A percentile compares a stretch with the other conserved stretches of the same genome.
These are phyloP conservation scores for Harringtonia aguacate DNA, from an alignment of 2,329 filamentous ascomycete species.

Conservation along the genomic window DNA sequence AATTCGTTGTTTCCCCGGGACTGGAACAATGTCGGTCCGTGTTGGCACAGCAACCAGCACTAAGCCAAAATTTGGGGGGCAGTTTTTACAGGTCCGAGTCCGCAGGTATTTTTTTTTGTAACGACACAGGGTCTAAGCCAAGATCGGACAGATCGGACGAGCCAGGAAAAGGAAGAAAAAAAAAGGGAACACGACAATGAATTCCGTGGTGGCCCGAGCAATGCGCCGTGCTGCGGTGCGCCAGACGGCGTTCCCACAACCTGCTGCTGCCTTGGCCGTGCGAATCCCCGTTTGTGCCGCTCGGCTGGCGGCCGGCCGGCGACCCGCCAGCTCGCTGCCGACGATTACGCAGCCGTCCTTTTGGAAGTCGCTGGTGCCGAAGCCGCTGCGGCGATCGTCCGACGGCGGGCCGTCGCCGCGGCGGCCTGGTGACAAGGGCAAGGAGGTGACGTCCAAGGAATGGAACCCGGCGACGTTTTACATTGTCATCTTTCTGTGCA, in stretches of 20 bases:
- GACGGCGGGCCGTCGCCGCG: constrained; percentile 14
- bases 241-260: not conserved
- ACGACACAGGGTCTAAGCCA: too few species aligned
- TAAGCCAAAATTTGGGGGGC: not conserved
- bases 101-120: too few species aligned
- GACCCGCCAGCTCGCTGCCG: constrained; percentile 14
- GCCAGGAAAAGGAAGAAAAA: not conserved
- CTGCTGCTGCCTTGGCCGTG: not conserved
- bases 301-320: not conserved
- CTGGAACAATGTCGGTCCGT: constrained; percentile 8
- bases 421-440: too few species aligned
- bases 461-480: constrained; percentile 80
- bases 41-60: constrained; percentile 11
- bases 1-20: constrained; percentile 4
- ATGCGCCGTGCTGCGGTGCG: not conserved
- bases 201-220: not conserved
- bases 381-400: constrained; percentile 39
- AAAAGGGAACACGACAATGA: not conserved
- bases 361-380: constrained; percentile 62
- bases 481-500: constrained; percentile 71
- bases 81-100: constrained; percentile 1
- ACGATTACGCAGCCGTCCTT: constrained; percentile 34
- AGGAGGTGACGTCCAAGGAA: constrained; percentile 35
- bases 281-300: too few species aligned
- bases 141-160: too few species aligned